phyloP scores from a whole-genome alignment of 1,284 basidiomycete species.

The Rhizoctonia solani region DNA sequence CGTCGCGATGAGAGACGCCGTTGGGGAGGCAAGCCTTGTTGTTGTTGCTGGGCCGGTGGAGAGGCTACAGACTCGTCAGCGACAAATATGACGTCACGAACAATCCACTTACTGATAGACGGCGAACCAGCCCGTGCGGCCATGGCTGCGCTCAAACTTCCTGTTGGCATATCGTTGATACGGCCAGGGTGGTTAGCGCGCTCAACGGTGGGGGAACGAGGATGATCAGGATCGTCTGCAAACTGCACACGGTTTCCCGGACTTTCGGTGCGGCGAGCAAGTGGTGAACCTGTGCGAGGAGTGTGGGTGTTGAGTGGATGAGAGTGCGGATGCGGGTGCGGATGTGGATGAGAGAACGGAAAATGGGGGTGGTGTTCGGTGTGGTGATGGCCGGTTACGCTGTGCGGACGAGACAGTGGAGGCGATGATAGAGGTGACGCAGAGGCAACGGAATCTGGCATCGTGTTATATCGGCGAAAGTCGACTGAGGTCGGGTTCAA shows the following conservation, averaged over 20 bases:
- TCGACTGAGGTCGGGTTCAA: neutral
- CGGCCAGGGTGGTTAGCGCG: too few species aligned
- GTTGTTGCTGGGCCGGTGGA: neutral
- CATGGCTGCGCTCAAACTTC: slow-evolving; percentile 3
- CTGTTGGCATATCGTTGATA: slow-evolving; percentile 2
- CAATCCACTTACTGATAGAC: neutral
- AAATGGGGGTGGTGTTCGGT: neutral
- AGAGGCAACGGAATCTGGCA: neutral
- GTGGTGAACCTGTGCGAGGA: slow-evolving; percentile 21
- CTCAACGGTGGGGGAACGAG: too few species aligned
- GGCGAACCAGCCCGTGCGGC: slow-evolving; percentile 16
- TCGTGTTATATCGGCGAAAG: neutral
- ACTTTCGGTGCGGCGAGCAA: slow-evolving; percentile 19
- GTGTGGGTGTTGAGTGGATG: neutral
- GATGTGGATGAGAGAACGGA: neutral
- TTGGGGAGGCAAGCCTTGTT: slow-evolving; percentile 38
- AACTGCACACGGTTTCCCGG: slow-evolving; percentile 30
- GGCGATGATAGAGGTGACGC: too few species aligned
- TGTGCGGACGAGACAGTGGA: neutral
- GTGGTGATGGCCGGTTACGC: too few species aligned
- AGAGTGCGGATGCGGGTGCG: neutral
- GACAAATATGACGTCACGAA: slow-evolving; percentile 6
- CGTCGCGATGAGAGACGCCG: slow-evolving; percentile 58
- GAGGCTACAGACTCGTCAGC: slow-evolving; percentile 8
- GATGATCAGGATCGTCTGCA: too few species aligned